Percentiles rank a stretch among this genome's conserved stretches.
These are phyloP conservation scores for Penicillium sp. DNA, from an alignment of 2,329 filamentous ascomycete species.

Conservation along the genomic window DNA sequence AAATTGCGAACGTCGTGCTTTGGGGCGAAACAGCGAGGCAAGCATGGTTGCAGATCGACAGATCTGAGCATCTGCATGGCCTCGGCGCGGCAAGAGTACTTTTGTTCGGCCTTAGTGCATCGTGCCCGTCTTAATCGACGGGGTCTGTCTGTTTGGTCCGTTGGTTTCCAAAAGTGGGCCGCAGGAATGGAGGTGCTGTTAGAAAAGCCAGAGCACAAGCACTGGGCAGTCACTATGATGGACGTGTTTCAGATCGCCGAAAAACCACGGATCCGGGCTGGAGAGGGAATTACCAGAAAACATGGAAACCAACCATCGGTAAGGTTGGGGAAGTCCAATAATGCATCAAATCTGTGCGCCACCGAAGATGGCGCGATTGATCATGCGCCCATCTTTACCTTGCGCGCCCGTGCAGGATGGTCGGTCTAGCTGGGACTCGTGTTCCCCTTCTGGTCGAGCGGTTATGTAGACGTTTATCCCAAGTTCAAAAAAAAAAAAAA, in stretches of 20 bases:
- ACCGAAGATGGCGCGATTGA: conserved; percentile 2
- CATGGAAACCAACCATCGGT: background rate
- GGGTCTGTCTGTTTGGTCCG: background rate
- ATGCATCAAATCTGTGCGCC: background rate
- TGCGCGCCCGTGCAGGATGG: too few relatives aligned
- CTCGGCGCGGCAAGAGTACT: conserved; percentile 2
- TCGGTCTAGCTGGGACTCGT: too few relatives aligned
- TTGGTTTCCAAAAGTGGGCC: background rate
- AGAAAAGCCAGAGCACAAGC: background rate
- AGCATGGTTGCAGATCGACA: conserved; percentile 12
- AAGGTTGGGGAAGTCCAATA: background rate
- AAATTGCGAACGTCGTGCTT: conserved; percentile 12
- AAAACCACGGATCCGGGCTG: too few relatives aligned
- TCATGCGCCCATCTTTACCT: background rate
- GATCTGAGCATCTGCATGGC: conserved; percentile 5
- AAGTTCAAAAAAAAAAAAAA: too few relatives aligned
- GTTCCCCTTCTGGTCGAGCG: too few relatives aligned
- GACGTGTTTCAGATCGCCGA: too few relatives aligned
- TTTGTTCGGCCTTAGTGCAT: conserved; percentile 1
- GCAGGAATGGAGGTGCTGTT: background rate
- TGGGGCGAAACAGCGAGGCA: conserved; percentile 19
- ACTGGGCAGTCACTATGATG: too few relatives aligned
- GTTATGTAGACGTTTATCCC: too few relatives aligned
- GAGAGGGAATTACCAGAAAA: background rate
- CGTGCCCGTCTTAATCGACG: background rate